Conservation (phyloP, 345 rosid genomes). For the Angophora floribunda region DNA sequence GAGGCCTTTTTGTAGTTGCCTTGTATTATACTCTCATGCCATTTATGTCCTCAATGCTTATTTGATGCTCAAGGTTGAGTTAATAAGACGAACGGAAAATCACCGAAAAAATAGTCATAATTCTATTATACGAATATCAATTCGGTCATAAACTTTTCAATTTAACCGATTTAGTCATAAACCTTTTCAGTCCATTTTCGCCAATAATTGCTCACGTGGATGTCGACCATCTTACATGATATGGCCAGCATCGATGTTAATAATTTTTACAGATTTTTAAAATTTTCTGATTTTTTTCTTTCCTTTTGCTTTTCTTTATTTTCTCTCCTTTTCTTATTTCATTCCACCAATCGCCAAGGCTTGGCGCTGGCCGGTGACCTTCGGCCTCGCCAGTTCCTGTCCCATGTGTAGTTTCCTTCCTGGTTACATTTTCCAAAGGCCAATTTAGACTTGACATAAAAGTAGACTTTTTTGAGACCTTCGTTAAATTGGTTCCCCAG, state of each 20-base stretch:
- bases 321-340: fast-evolving
- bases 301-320: fast-evolving
- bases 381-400: not conserved
- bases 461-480: not conserved
- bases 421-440: not conserved
- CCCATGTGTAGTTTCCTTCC: not conserved
- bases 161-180: fast-evolving
- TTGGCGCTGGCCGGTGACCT: not conserved
- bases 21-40: not conserved
- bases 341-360: fast-evolving
- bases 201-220: not conserved
- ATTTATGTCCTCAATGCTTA: not conserved
- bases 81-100: not conserved
- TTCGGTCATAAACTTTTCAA: fast-evolving
- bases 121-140: not conserved
- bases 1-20: not conserved
- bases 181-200: not conserved
- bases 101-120: not conserved
- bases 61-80: not conserved
- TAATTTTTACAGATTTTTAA: not conserved
- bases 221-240: fast-evolving
- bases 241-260: fast-evolving
- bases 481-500: not conserved
- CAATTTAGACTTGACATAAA: not conserved
- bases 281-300: not conserved